A percentile compares a stretch with the other conserved stretches of the same genome.
Conservation (phyloP, 805 yeast species). For the Limtongozyma cylindracea region DNA sequence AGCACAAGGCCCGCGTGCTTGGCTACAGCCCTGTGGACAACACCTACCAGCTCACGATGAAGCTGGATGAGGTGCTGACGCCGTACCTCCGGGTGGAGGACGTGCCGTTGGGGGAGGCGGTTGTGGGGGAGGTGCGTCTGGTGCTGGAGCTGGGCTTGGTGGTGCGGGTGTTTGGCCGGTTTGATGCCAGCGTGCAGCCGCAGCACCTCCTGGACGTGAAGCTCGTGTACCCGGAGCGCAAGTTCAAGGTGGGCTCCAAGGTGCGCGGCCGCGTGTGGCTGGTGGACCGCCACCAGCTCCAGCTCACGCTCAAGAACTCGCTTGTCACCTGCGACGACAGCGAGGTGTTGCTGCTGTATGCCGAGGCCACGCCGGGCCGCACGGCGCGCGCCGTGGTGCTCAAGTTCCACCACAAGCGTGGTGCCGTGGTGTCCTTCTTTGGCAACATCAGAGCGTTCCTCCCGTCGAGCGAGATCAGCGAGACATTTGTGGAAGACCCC, state of each 20-base stretch:
- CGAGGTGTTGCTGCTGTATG: slow-evolving; percentile 10
- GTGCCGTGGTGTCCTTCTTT: slow-evolving; percentile 69
- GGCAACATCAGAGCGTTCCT: slow-evolving; percentile 57
- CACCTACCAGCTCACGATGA: slow-evolving; percentile 38
- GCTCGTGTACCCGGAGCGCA: slow-evolving; percentile 75
- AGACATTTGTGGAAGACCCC: slow-evolving; percentile 58
- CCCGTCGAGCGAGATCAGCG: slow-evolving; percentile 77
- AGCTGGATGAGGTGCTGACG: slow-evolving; percentile 35
- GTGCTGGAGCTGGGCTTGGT: slow-evolving; percentile 42
- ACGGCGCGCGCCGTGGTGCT: slow-evolving; percentile 55
- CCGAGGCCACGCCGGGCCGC: slow-evolving; percentile 16
- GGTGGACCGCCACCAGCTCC: slow-evolving; percentile 21
- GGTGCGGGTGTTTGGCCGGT: slow-evolving; percentile 37
- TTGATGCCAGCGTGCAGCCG: slow-evolving; percentile 51
- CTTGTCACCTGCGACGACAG: slow-evolving; percentile 42
- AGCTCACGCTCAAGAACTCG: slow-evolving; percentile 62
- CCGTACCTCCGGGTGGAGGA: slow-evolving; percentile 46
- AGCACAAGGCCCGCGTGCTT: slow-evolving; percentile 53
- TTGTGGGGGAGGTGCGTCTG: slow-evolving; percentile 24
- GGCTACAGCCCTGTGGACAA: slow-evolving; percentile 48
- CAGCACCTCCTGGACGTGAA: slow-evolving; percentile 66
- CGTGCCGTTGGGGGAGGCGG: slow-evolving; percentile 47
- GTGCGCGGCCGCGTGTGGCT: slow-evolving; percentile 51
- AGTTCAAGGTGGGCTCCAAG: slow-evolving; percentile 64
- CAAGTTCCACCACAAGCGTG: slow-evolving; percentile 33